phyloP scores from a whole-genome alignment of 371 early-diverging fungal genomes.

The Lichtheimia hyalospora region DNA sequence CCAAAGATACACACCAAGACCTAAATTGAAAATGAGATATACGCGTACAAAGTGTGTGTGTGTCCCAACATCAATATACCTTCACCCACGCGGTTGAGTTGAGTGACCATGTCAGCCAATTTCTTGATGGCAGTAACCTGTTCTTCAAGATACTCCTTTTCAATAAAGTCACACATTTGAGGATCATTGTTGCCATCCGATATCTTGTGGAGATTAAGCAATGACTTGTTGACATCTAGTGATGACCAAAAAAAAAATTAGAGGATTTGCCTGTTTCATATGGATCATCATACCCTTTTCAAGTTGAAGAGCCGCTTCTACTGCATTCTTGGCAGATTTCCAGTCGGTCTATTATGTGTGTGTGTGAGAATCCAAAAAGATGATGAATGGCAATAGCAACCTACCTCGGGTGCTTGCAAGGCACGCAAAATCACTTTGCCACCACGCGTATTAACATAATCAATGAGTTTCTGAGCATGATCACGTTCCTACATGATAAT shows the following conservation, averaged over 20 bases:
- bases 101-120: constrained; percentile 64
- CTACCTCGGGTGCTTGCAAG: constrained; percentile 54
- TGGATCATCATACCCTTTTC: constrained; percentile 50
- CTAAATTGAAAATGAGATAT: constrained; percentile 5
- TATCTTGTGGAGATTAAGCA: constrained; percentile 65
- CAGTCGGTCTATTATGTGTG: constrained; percentile 46
- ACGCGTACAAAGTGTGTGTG: background rate
- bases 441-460: constrained; percentile 60
- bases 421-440: constrained; percentile 50
- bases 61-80: constrained; percentile 17
- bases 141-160: constrained; percentile 59
- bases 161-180: constrained; percentile 70
- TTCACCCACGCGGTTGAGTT: constrained; percentile 63
- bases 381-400: background rate
- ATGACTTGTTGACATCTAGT: constrained; percentile 69
- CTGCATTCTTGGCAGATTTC: constrained; percentile 64
- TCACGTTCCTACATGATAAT: constrained; percentile 46
- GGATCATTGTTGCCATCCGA: constrained; percentile 63
- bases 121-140: constrained; percentile 71
- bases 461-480: constrained; percentile 55
- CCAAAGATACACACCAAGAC: constrained; percentile 60
- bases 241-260: no score
- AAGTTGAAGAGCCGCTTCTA: constrained; percentile 67
- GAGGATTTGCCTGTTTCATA: no score
- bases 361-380: background rate